Evolutionary conservation across 495 filamentous ascomycete genomes (phyloP), one percentile per base, ranked within the genome.

Genomic region (Xylaria venustula): DNA sequence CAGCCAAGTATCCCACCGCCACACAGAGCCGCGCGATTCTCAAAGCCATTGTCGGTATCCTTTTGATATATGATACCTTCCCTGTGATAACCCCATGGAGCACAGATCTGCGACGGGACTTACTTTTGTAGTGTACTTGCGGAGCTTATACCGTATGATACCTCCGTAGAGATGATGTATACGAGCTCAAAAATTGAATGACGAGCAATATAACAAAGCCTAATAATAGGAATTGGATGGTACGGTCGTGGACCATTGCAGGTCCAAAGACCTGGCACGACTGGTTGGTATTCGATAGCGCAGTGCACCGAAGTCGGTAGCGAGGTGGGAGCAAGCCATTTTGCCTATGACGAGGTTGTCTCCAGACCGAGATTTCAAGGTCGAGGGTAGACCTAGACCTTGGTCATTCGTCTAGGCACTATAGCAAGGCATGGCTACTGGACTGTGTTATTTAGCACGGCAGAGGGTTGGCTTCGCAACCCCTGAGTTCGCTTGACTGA

Each of bases 1-100:
- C 32, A 32, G 63, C 57, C 32, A 77, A 49, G 51, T 72, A 28
- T 1, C 67, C 48, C 49, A 54, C 34, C 14, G 67, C 19, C 0
- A 70, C 23, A 58, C 51, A 67, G 14, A 63, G 4, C 1, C 48
- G 53, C 6, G 17, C 14, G 14, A 63, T 61, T 17, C 23, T 54
- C 42, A 42, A 60, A 44, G 62, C 28, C 67, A 70, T 70, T 9
- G 52, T 67, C 19, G 20, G 52, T 19, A 25, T 7, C 26, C 7
- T 1, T 49, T 45, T n/a, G 11, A 15, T 26, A 7, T 50, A 5
- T 11, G 44, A 58, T 47, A 58, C 14, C 20, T n/a, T 6, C 19
- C 14, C 4, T n/a, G 32, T 23, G 5, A 26, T 2, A 25, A 3
- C 30, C 2, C 12, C 28, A 23, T 49, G 20, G 26, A 15, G 14